phyloP scores from a whole-genome alignment of 345 rosid genomes.

The Bruguiera gymnorhiza region DNA sequence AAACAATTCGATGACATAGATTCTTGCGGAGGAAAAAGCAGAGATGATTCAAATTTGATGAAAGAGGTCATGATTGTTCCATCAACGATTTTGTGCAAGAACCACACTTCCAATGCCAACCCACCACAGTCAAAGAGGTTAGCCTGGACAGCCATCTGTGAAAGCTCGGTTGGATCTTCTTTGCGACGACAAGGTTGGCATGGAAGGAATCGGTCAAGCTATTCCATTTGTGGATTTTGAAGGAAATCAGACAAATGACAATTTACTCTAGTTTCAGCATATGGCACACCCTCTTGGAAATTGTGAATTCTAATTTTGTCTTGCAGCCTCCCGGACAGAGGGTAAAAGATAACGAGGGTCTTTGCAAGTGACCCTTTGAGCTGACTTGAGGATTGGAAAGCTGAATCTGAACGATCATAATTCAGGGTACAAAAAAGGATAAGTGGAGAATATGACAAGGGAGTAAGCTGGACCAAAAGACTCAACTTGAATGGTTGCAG shows the following conservation, averaged over 20 bases:
- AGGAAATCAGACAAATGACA: not conserved
- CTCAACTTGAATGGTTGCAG: not conserved
- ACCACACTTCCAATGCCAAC: not conserved
- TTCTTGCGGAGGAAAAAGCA: not conserved
- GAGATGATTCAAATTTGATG: not conserved
- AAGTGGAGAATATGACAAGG: not conserved
- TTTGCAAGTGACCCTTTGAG: conserved; percentile 13
- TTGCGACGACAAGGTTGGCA: not conserved
- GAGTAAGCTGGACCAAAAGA: not conserved
- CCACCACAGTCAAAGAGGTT: conserved; percentile 9
- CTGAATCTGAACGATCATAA: too few species aligned
- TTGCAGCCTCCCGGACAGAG: conserved; percentile 3
- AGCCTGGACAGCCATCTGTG: not conserved
- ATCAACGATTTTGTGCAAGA: conserved; percentile 6
- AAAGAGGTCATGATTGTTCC: not conserved
- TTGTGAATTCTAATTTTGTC: not conserved
- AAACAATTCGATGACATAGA: not conserved
- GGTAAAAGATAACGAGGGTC: not conserved
- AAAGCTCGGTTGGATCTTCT: not conserved
- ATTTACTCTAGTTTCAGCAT: not conserved
- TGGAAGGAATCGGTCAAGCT: not conserved
- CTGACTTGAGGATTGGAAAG: not conserved
- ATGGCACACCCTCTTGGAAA: conserved; percentile 10
- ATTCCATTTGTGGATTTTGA: not conserved
- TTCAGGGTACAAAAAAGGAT: not conserved